Conservation (phyloP, 164 flowering plant genomes). For the Kingdonia uniflora region DNA sequence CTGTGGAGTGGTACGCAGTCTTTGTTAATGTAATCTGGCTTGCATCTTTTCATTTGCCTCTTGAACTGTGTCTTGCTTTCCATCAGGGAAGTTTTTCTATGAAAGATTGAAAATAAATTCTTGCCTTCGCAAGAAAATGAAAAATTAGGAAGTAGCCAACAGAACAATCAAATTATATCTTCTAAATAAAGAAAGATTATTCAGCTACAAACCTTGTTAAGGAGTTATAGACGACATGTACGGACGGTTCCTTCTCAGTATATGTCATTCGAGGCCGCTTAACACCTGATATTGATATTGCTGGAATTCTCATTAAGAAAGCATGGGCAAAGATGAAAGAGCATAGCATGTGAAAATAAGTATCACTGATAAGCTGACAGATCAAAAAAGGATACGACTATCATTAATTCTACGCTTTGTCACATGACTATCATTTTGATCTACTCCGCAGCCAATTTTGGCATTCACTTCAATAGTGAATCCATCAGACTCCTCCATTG, state of each 20-base stretch:
- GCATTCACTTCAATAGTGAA: slow-evolving; percentile 12
- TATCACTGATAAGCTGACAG: background rate
- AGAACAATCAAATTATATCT: background rate
- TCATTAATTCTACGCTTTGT: slow-evolving; percentile 17
- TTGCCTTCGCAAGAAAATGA: no score
- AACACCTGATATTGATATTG: slow-evolving; percentile 40
- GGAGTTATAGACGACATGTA: slow-evolving; percentile 48
- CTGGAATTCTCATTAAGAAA: slow-evolving; percentile 35
- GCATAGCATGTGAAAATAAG: background rate
- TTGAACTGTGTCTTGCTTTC: no score
- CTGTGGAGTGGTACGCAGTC: no score
- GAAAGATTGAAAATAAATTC: no score
- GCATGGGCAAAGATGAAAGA: background rate
- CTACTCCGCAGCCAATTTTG: slow-evolving; percentile 24
- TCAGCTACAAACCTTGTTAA: slow-evolving; percentile 51
- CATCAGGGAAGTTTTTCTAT: no score
- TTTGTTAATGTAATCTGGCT: no score
- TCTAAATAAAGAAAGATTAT: slow-evolving; percentile 2
- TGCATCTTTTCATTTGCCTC: no score
- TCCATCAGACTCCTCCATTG: slow-evolving; percentile 11
- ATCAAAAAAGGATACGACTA: slow-evolving; percentile 36
- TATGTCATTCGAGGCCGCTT: slow-evolving; percentile 53
- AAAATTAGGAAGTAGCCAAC: background rate
- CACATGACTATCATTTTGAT: slow-evolving; percentile 14
- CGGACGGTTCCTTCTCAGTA: slow-evolving; percentile 61